Percentiles rank a stretch among this genome's conserved stretches.
Conservation (phyloP, 2,329 filamentous ascomycete genomes). For the Monilinia fructigena region DNA sequence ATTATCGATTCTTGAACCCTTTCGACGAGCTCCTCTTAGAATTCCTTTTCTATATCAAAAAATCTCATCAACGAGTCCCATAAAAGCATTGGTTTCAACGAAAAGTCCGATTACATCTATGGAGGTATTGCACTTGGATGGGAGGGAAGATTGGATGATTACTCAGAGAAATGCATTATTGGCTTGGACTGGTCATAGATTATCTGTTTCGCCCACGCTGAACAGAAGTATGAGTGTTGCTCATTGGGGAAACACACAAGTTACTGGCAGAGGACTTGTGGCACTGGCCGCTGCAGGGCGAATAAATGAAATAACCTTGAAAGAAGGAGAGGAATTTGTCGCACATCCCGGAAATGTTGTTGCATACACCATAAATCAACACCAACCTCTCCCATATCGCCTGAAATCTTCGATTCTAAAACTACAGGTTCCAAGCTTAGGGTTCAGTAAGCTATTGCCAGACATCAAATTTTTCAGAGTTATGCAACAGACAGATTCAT, state of each 20-base stretch:
- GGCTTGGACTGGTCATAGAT: conserved; percentile 93
- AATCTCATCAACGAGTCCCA: conserved; percentile 80
- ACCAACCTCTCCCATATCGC: conserved; percentile 78
- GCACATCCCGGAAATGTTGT: conserved; percentile 90
- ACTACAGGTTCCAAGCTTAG: conserved; percentile 73
- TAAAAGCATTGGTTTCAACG: conserved; percentile 85
- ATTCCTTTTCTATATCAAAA: conserved; percentile 95
- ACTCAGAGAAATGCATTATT: conserved; percentile 82
- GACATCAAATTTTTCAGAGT: conserved; percentile 70
- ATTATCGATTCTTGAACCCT: conserved; percentile 79
- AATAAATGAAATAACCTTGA: conserved; percentile 80
- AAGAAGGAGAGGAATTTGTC: conserved; percentile 83
- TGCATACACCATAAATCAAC: conserved; percentile 77
- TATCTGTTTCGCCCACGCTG: conserved; percentile 72
- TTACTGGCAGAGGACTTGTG: conserved; percentile 84
- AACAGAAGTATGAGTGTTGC: conserved; percentile 73
- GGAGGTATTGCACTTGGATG: conserved; percentile 83
- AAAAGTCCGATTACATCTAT: conserved; percentile 86
- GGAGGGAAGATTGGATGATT: conserved; percentile 92
- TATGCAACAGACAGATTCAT: conserved; percentile 69
- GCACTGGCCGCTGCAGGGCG: conserved; percentile 85
- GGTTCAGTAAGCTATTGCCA: conserved; percentile 62
- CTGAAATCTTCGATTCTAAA: conserved; percentile 74
- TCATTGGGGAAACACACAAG: conserved; percentile 86
- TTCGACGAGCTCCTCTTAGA: conserved; percentile 74